Conservation (phyloP, 2,329 filamentous ascomycete species). For the Botrytis fabae region DNA sequence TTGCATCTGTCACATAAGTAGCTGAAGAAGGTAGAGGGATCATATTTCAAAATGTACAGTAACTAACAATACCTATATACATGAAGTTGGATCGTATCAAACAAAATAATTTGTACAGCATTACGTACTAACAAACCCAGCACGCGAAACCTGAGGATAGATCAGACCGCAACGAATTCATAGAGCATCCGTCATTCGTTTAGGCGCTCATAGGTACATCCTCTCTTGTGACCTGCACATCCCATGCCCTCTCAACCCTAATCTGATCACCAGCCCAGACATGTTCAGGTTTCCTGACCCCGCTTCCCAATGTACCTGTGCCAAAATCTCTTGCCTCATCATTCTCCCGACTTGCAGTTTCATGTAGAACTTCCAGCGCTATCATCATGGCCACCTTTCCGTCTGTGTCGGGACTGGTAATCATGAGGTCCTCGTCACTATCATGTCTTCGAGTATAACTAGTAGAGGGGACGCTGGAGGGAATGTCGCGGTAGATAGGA, state of each 20-base stretch:
- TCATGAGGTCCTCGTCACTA: conserved; percentile 19
- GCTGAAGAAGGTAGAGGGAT: neutral
- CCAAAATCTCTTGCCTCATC: neutral
- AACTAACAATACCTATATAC: neutral
- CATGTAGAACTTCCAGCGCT: neutral
- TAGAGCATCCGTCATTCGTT: neutral
- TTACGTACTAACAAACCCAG: neutral
- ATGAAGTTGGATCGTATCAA: neutral
- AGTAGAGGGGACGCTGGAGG: neutral
- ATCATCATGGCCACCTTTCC: neutral
- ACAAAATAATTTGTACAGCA: neutral
- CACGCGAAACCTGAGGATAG: neutral
- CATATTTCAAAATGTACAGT: neutral
- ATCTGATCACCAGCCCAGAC: conserved; percentile 12
- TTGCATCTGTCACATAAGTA: neutral
- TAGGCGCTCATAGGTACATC: neutral
- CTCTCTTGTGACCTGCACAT: conserved; percentile 6
- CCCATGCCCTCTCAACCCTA: conserved; percentile 16
- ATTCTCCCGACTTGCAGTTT: neutral
- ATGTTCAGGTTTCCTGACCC: conserved; percentile 13
- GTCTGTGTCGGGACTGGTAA: neutral
- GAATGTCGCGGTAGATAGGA: conserved; percentile 7
- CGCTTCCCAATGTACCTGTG: neutral
- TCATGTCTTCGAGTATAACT: neutral
- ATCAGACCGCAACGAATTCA: too few species aligned